A percentile compares a stretch with the other conserved stretches of the same genome.
Evolutionary conservation across 2,329 filamentous ascomycete genomes (phyloP).

Genomic region (Diplodia seriata): DNA sequence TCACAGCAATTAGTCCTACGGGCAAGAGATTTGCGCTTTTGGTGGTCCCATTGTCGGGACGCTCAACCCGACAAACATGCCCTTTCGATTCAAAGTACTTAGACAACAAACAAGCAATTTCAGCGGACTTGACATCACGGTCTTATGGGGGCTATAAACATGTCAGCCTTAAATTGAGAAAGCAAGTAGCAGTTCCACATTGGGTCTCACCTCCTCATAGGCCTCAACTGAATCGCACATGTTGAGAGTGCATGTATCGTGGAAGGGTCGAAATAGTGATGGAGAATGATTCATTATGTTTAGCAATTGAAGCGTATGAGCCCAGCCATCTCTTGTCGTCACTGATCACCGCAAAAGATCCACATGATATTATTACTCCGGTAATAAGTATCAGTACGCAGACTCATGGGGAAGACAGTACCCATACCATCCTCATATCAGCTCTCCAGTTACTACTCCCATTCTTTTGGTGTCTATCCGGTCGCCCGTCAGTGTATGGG

Average conservation of each 20-base stretch:
- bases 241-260: background rate
- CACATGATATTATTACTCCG: too few species aligned
- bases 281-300: background rate
- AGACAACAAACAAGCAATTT: slow-evolving; percentile 4
- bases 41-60: background rate
- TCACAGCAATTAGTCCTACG: background rate
- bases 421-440: background rate
- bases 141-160: background rate
- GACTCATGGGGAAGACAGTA: background rate
- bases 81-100: background rate
- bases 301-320: background rate
- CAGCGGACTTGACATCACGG: background rate
- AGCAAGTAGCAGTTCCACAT: background rate
- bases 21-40: background rate
- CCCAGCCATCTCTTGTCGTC: background rate
- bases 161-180: background rate
- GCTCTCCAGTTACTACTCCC: background rate
- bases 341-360: background rate
- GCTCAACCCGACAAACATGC: background rate
- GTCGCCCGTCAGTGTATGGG: too few species aligned
- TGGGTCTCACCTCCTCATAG: background rate
- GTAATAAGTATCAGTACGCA: too few species aligned
- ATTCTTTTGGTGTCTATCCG: background rate
- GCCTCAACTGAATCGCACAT: background rate
- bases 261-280: background rate